Base-by-base conservation (phyloP, 164 flowering plant species). In the Sedum album region DNA sequence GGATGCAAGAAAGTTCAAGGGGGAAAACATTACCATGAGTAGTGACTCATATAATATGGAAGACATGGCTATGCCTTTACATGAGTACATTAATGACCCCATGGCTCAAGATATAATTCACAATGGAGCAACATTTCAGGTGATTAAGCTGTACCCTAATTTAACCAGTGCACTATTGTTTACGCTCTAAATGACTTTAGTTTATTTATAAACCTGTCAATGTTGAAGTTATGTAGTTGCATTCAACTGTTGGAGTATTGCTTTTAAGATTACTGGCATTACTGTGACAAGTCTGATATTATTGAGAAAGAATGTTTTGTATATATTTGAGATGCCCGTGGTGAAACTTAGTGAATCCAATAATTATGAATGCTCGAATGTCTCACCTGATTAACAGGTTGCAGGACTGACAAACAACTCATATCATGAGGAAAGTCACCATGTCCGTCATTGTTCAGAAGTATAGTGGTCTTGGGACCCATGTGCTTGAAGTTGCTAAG, bases 81-180 rank as follows among this genome's bases (percentile, higher is more conserved):
- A 79, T 66, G 74, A 82, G 69, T 94, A 81, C 72, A 85, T 94
- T 53, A 79, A 86, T 72, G 77, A 86, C 44, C 96, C 96, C 68
- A 70, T 82, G 21, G 92, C 91, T 73, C 84, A 73, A 66, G 99
- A 94, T 51, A 85, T 90, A 60, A 74, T 94, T 70, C 97, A 94
- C 79, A 92, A 94, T 73, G 97, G 99, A 65, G 97, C 96, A 33
- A 94, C 99, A 31, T 94, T 92, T 74, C 99, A 94, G 97, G 99
- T 94, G 79, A 30, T 36, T 65, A 39, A 28, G 1, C 25, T 55
- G 20, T 57, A 23, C 33, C 18, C n/a, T 26, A 26, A 28, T 30
- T 57, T 26, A 48, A 23, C 17, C 30, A 6, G 30, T 9, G 30
- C 17, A 25, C 28, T 9, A n/a, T 51, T 20, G 14, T 25, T 17